phyloP scores from a whole-genome alignment of 1,284 basidiomycete species.

The Meripilus lineatus region DNA sequence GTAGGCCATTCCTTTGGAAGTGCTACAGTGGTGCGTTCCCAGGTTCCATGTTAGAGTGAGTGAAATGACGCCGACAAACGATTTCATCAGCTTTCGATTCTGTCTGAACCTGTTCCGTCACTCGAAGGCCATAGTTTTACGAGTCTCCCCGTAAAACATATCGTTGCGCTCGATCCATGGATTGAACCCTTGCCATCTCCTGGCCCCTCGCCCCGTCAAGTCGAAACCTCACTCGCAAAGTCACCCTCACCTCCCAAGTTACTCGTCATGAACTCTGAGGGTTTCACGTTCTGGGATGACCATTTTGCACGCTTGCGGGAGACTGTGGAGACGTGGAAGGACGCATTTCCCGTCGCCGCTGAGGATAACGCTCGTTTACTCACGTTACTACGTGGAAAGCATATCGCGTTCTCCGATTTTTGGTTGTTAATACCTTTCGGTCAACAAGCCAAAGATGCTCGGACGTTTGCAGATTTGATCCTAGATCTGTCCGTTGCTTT shows the following conservation, averaged over 20 bases:
- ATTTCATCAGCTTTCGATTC: slow-evolving; percentile 42
- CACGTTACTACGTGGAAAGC: slow-evolving; percentile 38
- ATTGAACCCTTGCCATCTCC: slow-evolving; percentile 64
- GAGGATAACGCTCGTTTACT: neutral
- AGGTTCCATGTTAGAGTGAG: slow-evolving; percentile 14
- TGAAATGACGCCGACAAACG: slow-evolving; percentile 2
- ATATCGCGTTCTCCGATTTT: slow-evolving; percentile 59
- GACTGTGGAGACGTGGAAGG: slow-evolving; percentile 48
- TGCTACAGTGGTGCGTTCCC: slow-evolving; percentile 55
- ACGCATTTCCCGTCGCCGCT: slow-evolving; percentile 10
- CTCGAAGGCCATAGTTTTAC: slow-evolving; percentile 22
- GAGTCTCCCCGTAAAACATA: slow-evolving; percentile 48
- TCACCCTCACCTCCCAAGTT: slow-evolving; percentile 30
- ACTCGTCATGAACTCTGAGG: slow-evolving; percentile 69
- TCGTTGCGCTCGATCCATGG: slow-evolving; percentile 73
- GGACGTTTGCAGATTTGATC: slow-evolving; percentile 36
- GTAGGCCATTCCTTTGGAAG: slow-evolving; percentile 79
- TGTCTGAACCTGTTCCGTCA: slow-evolving; percentile 41
- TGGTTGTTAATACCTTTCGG: slow-evolving; percentile 32
- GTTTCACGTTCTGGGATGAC: slow-evolving; percentile 68
- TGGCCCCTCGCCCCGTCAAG: slow-evolving; percentile 32
- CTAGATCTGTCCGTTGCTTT: slow-evolving; percentile 43
- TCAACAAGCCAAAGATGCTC: slow-evolving; percentile 17
- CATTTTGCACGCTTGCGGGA: slow-evolving; percentile 58
- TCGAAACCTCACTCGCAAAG: slow-evolving; percentile 18